Conservation (phyloP, 495 filamentous ascomycete genomes). For the Ascobolus immersus region DNA sequence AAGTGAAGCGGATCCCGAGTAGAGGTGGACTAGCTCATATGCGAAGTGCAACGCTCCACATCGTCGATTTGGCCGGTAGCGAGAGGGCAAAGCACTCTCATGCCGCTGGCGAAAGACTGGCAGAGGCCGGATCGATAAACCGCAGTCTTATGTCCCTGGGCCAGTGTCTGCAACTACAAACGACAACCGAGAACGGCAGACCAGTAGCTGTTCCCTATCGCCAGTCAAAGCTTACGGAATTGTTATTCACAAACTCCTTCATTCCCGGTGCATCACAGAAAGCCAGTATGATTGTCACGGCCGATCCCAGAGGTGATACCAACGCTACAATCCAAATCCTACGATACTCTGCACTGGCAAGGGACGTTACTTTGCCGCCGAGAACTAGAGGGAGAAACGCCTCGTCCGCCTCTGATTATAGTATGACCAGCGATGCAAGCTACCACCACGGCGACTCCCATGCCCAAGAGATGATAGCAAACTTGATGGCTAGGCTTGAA, state of each 20-base stretch:
- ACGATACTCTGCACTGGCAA: constrained; percentile 76
- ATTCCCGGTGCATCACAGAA: constrained; percentile 42
- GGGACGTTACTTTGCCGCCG: constrained; percentile 78
- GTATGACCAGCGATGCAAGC: constrained; percentile 6
- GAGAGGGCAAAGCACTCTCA: constrained; percentile 83
- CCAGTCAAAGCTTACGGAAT: constrained; percentile 89
- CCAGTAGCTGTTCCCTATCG: constrained; percentile 52
- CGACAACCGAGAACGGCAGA: constrained; percentile 15
- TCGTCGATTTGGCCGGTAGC: constrained; percentile 85
- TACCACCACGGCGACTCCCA: constrained; percentile 20
- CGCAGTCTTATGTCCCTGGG: constrained; percentile 94
- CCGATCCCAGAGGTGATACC: constrained; percentile 80
- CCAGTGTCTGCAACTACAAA: constrained; percentile 91
- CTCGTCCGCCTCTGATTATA: constrained; percentile 15
- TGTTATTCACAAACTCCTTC: constrained; percentile 89
- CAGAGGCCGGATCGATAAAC: constrained; percentile 93
- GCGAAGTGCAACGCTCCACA: constrained; percentile 47
- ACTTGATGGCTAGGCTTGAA: constrained; percentile 51
- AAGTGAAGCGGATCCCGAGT: constrained; percentile 36
- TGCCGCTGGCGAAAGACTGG: constrained; percentile 72
- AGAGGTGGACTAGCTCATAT: constrained; percentile 27
- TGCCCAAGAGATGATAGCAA: constrained; percentile 32
- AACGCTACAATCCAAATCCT: constrained; percentile 92
- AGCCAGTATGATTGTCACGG: constrained; percentile 87
- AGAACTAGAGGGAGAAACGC: constrained; percentile 4